These are phyloP conservation scores for Pigoraptor vietnamica DNA, from an alignment of 78 protist genomes.

Conservation along the genomic window DNA sequence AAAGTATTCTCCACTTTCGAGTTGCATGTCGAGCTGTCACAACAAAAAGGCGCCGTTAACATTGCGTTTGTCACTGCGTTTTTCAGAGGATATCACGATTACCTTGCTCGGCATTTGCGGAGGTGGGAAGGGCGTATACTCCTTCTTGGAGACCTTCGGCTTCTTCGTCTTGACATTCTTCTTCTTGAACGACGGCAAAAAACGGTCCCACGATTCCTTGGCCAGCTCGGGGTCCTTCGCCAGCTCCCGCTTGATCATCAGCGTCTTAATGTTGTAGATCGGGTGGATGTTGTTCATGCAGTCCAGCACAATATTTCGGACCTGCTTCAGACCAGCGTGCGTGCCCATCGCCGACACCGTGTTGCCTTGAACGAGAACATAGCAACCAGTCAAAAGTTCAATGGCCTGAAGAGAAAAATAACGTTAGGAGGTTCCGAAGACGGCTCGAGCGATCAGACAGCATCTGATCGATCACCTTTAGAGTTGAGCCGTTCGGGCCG, in stretches of 20 bases:
- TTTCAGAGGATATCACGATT: background rate
- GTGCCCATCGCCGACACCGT: slow-evolving; percentile 94
- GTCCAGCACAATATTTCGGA: slow-evolving; percentile 86
- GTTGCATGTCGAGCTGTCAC: slow-evolving; percentile 45
- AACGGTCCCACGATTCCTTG: slow-evolving; percentile 91
- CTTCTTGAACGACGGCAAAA: slow-evolving; percentile 92
- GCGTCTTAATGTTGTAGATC: slow-evolving; percentile 90
- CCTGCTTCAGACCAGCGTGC: slow-evolving; percentile 45
- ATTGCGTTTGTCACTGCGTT: background rate
- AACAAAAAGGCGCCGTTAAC: background rate
- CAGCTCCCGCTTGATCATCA: slow-evolving; percentile 96
- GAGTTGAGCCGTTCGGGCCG: slow-evolving; percentile 96
- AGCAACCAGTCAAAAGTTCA: slow-evolving; percentile 92
- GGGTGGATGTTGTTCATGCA: slow-evolving; percentile 98
- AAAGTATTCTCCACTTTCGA: slow-evolving; percentile 85
- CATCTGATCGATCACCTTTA: slow-evolving; percentile 39
- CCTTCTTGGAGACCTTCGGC: slow-evolving; percentile 28
- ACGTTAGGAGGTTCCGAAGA: background rate
- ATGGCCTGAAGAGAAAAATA: slow-evolving; percentile 66
- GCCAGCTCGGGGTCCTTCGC: slow-evolving; percentile 72
- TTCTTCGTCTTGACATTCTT: slow-evolving; percentile 35
- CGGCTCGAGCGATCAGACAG: too few species aligned
- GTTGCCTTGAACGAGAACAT: slow-evolving; percentile 94
- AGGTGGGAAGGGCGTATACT: slow-evolving; percentile 83
- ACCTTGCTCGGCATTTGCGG: slow-evolving; percentile 52